A percentile compares a stretch with the other conserved stretches of the same genome.
Conservation (phyloP, 345 rosid genomes). For the Punica granatum region DNA sequence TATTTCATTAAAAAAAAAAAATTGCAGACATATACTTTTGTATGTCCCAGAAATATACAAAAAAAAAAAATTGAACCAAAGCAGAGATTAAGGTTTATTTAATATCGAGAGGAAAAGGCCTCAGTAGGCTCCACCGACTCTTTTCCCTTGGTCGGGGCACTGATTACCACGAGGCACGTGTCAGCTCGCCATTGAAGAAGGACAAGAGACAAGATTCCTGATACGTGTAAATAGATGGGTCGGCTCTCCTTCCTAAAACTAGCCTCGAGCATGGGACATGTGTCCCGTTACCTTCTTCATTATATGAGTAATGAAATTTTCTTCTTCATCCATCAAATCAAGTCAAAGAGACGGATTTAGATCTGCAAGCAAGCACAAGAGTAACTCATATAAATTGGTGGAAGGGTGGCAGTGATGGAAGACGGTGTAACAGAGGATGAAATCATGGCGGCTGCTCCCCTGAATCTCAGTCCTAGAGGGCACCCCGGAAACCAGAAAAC, state of each 20-base stretch:
- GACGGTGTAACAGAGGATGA: not conserved
- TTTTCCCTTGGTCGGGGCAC: not conserved
- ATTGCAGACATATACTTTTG: too few species aligned
- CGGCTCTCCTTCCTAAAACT: not conserved
- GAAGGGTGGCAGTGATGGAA: conserved; percentile 2
- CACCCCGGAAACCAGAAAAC: conserved; percentile 9
- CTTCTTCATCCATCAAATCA: not conserved
- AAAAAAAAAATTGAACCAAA: too few species aligned
- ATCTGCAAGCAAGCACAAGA: too few species aligned
- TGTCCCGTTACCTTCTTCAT: not conserved
- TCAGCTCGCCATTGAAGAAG: not conserved
- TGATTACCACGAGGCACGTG: not conserved
- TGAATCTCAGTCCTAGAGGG: not conserved
- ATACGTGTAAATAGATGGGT: not conserved
- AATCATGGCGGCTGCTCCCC: not conserved
- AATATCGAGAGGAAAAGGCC: too few species aligned
- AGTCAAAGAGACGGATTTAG: not conserved
- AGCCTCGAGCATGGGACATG: not conserved
- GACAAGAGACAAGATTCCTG: not conserved
- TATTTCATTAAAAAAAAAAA: too few species aligned
- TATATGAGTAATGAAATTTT: too few species aligned
- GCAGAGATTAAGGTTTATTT: too few species aligned
- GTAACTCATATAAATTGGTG: too few species aligned
- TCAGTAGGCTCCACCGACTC: conserved; percentile 5
- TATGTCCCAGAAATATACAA: too few species aligned